Base-by-base conservation (phyloP, 768 basidiomycete genomes). In the Pulveroboletus sp. region DNA sequence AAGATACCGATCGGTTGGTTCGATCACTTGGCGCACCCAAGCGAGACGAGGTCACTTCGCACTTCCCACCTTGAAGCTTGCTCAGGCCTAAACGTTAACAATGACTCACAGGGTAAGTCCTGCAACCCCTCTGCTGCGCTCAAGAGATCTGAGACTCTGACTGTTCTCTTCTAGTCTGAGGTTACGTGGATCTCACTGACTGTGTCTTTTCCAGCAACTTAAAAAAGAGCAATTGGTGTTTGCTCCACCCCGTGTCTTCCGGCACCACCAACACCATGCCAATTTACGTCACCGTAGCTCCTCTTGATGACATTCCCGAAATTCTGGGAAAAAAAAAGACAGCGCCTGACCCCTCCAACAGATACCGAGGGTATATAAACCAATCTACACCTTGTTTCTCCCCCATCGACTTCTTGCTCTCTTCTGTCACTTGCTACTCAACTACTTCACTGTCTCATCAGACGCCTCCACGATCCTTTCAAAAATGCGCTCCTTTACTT, bases 401-500 rank as follows among this genome's bases (percentile, higher is more conserved):
- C 40, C 43, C 5, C 52, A 58, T 53, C 27, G 56, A 61, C 59
- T 53, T 50, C 37, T 51, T 47, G 53, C 61, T 50, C 24, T 51
- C 49, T 51, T 43, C 59, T 44, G 8, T 45, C 38, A 17, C 32
- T 43, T 55, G 9, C 8, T 27, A 7, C 42, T 19, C 17, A 20
- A 23, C 19, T 33, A 24, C 4, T 33, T 43, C 20, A 36, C 40
- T 17, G 32, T 64, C 56, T 49, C 37, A 41, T 34, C 44, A 49
- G 55, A 58, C 53, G 49, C 54, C 58, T 52, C 51, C 56, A 66
- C 69, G 49, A 47, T 71, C 68, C 29, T 65, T 71, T 63, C 49
- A 52, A 62, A 61, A 50, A 73, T 73, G 72, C 64, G 56, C 61
- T 71, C 68, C 46, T 69, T 70, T 42, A 32, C 62, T 44, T 45